Conservation (phyloP, 257 asterid genomes). For the Solanum sejunctum region DNA sequence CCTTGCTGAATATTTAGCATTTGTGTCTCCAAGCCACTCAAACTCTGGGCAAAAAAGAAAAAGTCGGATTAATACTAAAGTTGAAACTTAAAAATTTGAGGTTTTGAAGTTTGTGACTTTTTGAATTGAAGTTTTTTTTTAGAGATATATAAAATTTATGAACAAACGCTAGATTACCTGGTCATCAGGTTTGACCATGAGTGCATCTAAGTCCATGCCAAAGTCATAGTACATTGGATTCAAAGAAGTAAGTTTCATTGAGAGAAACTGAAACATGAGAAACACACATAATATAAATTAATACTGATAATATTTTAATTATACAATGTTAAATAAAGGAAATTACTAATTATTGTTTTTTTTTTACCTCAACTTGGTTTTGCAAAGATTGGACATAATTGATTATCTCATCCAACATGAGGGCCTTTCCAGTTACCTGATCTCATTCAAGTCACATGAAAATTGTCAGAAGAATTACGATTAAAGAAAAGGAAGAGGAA, state of each 20-base stretch:
- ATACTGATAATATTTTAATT: background rate
- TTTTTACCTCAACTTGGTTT: constrained; percentile 80
- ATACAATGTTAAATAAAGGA: background rate
- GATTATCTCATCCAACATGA: constrained; percentile 85
- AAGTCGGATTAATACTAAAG: too few species aligned
- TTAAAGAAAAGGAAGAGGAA: background rate
- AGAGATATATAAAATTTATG: background rate
- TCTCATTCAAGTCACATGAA: constrained; percentile 27
- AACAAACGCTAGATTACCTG: constrained; percentile 23
- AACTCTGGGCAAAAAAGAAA: constrained; percentile 21
- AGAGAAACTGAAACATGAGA: constrained; percentile 49
- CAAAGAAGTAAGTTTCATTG: constrained; percentile 77
- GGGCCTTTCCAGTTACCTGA: constrained; percentile 95
- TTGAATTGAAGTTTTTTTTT: too few species aligned
- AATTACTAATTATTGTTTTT: background rate
- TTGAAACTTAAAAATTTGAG: background rate
- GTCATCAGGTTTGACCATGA: constrained; percentile 48
- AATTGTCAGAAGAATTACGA: constrained; percentile 2
- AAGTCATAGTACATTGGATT: constrained; percentile 60
- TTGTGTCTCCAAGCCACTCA: constrained; percentile 28
- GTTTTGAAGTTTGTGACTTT: too few species aligned
- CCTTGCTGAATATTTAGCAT: constrained; percentile 12
- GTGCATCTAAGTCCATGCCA: constrained; percentile 56
- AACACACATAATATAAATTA: background rate
- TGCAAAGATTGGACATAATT: constrained; percentile 85